A percentile compares a stretch with the other conserved stretches of the same genome.
Evolutionary conservation across 495 filamentous ascomycete genomes (phyloP).

Genomic region (Echria macrotheca): DNA sequence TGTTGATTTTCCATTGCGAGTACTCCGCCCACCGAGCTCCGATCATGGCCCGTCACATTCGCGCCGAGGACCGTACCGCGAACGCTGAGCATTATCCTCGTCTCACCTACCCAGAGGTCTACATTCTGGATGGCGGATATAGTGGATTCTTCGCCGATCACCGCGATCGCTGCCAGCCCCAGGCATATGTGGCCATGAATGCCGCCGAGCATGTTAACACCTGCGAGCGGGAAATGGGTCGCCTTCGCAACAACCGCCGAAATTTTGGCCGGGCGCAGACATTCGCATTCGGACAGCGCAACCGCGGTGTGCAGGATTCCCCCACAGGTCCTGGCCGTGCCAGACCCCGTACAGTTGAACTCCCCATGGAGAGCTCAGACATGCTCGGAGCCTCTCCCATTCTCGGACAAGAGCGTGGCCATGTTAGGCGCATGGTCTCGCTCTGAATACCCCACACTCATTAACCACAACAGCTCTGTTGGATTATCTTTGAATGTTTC

Average conservation of each 20-base stretch:
- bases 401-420: constrained; percentile 46
- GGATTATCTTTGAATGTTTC: no score
- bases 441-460: constrained; percentile 42
- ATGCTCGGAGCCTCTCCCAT: constrained; percentile 51
- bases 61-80: constrained; percentile 73
- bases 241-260: constrained; percentile 68
- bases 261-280: constrained; percentile 87
- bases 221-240: constrained; percentile 90
- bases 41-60: constrained; percentile 87
- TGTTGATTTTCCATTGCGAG: constrained; percentile 94
- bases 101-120: constrained; percentile 90
- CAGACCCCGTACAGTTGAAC: constrained; percentile 33
- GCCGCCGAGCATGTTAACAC: constrained; percentile 81
- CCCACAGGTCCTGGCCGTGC: constrained; percentile 62
- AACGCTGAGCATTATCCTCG: constrained; percentile 81
- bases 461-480: no score
- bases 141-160: constrained; percentile 81
- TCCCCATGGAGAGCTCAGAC: no score
- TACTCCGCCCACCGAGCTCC: constrained; percentile 97
- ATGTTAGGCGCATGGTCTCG: constrained; percentile 66
- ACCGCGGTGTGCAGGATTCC: constrained; percentile 63
- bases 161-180: constrained; percentile 75
- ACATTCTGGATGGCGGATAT: constrained; percentile 95
- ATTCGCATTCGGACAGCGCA: constrained; percentile 79
- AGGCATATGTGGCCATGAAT: constrained; percentile 94